A percentile compares a stretch with the other conserved stretches of the same genome.
phyloP scores from a whole-genome alignment of 768 basidiomycete genomes.

The Termitomyces sp. region DNA sequence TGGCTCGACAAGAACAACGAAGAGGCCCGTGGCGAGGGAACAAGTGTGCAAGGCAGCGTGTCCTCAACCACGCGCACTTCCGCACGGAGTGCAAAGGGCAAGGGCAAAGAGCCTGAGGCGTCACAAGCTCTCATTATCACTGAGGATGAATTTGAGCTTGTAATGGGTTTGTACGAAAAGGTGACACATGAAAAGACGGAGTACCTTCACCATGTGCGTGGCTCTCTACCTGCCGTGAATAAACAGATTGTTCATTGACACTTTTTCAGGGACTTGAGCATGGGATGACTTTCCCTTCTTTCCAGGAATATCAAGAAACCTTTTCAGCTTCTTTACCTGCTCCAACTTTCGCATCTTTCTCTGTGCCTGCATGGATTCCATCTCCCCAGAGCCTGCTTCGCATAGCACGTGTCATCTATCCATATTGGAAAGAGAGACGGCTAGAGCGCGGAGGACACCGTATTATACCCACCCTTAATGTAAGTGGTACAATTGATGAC shows the following conservation, averaged over 20 bases:
- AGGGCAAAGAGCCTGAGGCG: slow-evolving; percentile 78
- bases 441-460: slow-evolving; percentile 73
- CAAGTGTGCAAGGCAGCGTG: slow-evolving; percentile 68
- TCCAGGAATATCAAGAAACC: slow-evolving; percentile 65
- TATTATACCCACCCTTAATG: slow-evolving; percentile 86
- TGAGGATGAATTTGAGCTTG: slow-evolving; percentile 91
- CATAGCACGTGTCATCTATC: slow-evolving; percentile 70
- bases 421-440: slow-evolving; percentile 87
- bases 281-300: slow-evolving; percentile 65
- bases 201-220: slow-evolving; percentile 82
- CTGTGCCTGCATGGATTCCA: slow-evolving; percentile 66
- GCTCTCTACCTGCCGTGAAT: not conserved
- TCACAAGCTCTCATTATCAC: slow-evolving; percentile 59
- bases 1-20: slow-evolving; percentile 94
- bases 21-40: slow-evolving; percentile 79
- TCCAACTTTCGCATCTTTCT: slow-evolving; percentile 63
- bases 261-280: slow-evolving; percentile 49
- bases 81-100: slow-evolving; percentile 67
- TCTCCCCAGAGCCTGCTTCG: slow-evolving; percentile 54
- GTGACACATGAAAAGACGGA: slow-evolving; percentile 86
- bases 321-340: slow-evolving; percentile 57
- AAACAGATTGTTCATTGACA: slow-evolving; percentile 1
- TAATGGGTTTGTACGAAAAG: slow-evolving; percentile 93
- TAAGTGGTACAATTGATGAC: slow-evolving; percentile 30
- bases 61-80: slow-evolving; percentile 53